A percentile compares a stretch with the other conserved stretches of the same genome.
These are phyloP conservation scores for Vitis hybrid DNA, from an alignment of 177 flowering plant genomes.

Conservation along the genomic window DNA sequence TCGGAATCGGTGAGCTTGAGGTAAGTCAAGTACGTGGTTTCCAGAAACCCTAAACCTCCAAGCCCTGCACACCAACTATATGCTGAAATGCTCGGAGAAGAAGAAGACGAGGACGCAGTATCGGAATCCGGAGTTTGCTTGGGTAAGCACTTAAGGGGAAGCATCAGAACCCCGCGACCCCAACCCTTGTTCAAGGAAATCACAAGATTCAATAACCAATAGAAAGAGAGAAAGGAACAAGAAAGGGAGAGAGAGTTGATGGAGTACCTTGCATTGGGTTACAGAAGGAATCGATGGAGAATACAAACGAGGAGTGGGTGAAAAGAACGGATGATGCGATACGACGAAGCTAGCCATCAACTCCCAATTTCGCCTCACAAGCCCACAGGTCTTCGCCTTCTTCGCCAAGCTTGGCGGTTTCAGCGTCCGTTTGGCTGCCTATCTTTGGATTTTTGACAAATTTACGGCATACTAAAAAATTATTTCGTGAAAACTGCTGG, in stretches of 20 bases:
- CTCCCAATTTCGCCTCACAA: neutral
- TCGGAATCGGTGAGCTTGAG: constrained; percentile 70
- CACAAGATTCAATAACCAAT: neutral
- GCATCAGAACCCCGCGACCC: constrained; percentile 24
- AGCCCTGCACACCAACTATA: constrained; percentile 69
- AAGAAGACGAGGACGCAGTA: constrained; percentile 11
- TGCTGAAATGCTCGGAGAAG: constrained; percentile 34
- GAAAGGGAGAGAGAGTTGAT: constrained; percentile 8
- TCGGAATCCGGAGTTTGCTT: constrained; percentile 13
- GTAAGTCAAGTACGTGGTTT: constrained; percentile 81
- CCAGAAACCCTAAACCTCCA: constrained; percentile 73
- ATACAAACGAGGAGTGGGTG: constrained; percentile 8
- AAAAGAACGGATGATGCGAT: constrained; percentile 13
- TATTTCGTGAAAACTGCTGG: too few species aligned
- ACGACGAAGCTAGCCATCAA: constrained; percentile 27
- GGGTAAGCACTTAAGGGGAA: constrained; percentile 40
- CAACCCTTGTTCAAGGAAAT: constrained; percentile 13
- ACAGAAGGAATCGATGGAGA: constrained; percentile 1
- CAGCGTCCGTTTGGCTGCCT: too few species aligned
- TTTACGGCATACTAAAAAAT: too few species aligned
- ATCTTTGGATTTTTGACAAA: too few species aligned
- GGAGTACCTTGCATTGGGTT: constrained; percentile 30
- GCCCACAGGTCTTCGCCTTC: too few species aligned
- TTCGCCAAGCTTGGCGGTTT: too few species aligned
- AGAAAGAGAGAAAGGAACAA: constrained; percentile 2